Base-by-base conservation (phyloP, 2,329 filamentous ascomycete genomes). In the Penicillium sp. region DNA sequence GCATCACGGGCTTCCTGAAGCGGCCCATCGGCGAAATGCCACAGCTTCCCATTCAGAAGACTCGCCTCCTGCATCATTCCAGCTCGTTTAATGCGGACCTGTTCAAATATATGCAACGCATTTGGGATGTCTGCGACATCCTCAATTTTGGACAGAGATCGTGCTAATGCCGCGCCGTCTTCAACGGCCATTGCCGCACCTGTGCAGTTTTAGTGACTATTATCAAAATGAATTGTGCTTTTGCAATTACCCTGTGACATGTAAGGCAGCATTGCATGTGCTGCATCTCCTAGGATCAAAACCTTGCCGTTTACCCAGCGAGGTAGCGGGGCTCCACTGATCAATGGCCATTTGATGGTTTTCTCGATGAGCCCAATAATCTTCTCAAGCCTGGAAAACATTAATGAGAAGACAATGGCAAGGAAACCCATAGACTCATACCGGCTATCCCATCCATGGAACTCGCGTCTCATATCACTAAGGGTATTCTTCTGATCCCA, bases 21-120 rank as follows among this genome's bases (percentile, higher is more conserved):
- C 0, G 74, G 72, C 0, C 78, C 78, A 56, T 80, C 77, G 0
- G 69, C 54, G 40, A 79, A 77, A 63, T 81, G 79, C 78, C 78
- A 81, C 3, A 82, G 60, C 22, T 74, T 69, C 1, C 75, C 76
- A 57, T 82, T 82, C 6, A 80, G 67, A 14, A 73, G 67, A 60
- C 75, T 79, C 10, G 72, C 79, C 57, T 74, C 72, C 60, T 78
- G 78, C 76, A 77, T 79, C 58, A 69, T 67, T 4, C 69, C 65
- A 1, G 69, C 66, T 0, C 75, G 66, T 20, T 66, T 49, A 43
- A 69, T 71, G 7, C 73, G 69, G 16, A 75, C 72, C 10, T 62
- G 47, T 44, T 78, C 72, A 46, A 76, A 81, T 2, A 76, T 56
- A 0, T 55, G 13, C 4, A 81, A 64, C 0, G 74, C 71, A 7